A percentile compares a stretch with the other conserved stretches of the same genome.
phyloP scores from a whole-genome alignment of 441 rosid genomes.

The Cnidoscolus chayamansa region DNA sequence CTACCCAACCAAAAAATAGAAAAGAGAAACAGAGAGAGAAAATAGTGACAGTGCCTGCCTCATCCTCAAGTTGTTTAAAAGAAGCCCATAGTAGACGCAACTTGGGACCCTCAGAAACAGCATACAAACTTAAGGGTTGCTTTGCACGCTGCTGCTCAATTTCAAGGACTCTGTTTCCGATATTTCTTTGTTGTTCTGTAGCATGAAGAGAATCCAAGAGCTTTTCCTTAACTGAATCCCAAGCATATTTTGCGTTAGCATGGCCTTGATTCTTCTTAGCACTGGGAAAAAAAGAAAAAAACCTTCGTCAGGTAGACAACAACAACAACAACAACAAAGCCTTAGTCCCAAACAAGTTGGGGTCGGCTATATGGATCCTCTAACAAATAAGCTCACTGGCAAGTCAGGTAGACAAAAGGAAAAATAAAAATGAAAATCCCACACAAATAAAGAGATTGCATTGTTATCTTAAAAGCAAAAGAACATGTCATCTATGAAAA shows the following conservation, averaged over 20 bases:
- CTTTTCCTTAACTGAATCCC: conserved; percentile 67
- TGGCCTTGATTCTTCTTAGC: conserved; percentile 38
- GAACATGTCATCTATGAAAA: neutral
- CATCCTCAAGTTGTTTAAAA: conserved; percentile 67
- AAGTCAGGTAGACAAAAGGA: conserved; percentile 15
- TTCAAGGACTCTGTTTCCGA: conserved; percentile 42
- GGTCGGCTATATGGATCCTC: no score
- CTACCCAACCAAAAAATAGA: no score
- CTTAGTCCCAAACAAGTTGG: no score
- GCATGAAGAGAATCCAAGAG: conserved; percentile 65
- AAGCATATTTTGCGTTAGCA: conserved; percentile 38
- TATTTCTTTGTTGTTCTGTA: conserved; percentile 37
- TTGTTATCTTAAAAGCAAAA: conserved; percentile 5
- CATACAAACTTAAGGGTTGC: conserved; percentile 57
- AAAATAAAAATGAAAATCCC: conserved; percentile 9
- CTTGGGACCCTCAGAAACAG: conserved; percentile 68
- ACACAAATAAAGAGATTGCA: conserved; percentile 8
- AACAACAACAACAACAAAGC: no score
- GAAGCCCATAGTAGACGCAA: conserved; percentile 70
- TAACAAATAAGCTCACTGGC: no score
- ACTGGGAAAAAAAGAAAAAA: conserved; percentile 34
- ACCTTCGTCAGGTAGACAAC: conserved; percentile 5
- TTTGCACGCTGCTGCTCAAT: conserved; percentile 43
- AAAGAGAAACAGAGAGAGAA: conserved; percentile 24
- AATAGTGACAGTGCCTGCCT: conserved; percentile 52